These are phyloP conservation scores for Microbotryomycetes sp. DNA, from an alignment of 1,284 basidiomycete genomes.

Conservation along the genomic window DNA sequence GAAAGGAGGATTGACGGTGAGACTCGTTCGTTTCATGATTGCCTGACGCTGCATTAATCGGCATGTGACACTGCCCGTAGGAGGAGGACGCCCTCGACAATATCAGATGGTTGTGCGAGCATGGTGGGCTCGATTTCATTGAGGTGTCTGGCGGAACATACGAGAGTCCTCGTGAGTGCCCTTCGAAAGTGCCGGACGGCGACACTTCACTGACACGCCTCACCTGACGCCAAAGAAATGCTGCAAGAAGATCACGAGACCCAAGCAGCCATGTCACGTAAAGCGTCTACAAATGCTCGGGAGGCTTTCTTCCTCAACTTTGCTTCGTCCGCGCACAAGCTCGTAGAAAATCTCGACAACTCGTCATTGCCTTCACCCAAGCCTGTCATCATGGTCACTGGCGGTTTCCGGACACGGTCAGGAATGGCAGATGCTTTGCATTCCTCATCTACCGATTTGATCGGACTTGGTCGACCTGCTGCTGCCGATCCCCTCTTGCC, in stretches of 20 bases:
- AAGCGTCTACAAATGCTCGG: constrained; percentile 40
- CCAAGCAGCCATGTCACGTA: constrained; percentile 14
- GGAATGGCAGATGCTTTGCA: constrained; percentile 51
- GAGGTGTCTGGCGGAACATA: constrained; percentile 84
- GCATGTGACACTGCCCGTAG: background rate
- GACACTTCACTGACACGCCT: constrained; percentile 55
- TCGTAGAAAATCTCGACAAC: constrained; percentile 15
- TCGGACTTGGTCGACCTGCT: constrained; percentile 67
- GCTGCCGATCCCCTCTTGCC: constrained; percentile 60
- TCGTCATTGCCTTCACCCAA: constrained; percentile 19
- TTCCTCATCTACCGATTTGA: constrained; percentile 55
- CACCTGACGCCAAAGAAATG: constrained; percentile 44
- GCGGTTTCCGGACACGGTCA: constrained; percentile 60
- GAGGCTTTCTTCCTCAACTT: constrained; percentile 44
- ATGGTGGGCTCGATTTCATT: constrained; percentile 66
- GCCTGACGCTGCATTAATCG: background rate
- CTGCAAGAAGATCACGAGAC: constrained; percentile 1
- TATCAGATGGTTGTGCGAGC: constrained; percentile 55
- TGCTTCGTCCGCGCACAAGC: constrained; percentile 20
- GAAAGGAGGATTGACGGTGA: constrained; percentile 43
- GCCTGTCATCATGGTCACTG: constrained; percentile 69
- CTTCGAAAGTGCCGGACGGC: constrained; percentile 37
- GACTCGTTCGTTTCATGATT: too few relatives aligned
- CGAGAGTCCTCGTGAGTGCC: constrained; percentile 58
- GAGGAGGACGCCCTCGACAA: constrained; percentile 57